Percentiles rank a stretch among this genome's conserved stretches.
Evolutionary conservation across 495 filamentous ascomycete species (phyloP).

Genomic region (Penicillium verhagenii): DNA sequence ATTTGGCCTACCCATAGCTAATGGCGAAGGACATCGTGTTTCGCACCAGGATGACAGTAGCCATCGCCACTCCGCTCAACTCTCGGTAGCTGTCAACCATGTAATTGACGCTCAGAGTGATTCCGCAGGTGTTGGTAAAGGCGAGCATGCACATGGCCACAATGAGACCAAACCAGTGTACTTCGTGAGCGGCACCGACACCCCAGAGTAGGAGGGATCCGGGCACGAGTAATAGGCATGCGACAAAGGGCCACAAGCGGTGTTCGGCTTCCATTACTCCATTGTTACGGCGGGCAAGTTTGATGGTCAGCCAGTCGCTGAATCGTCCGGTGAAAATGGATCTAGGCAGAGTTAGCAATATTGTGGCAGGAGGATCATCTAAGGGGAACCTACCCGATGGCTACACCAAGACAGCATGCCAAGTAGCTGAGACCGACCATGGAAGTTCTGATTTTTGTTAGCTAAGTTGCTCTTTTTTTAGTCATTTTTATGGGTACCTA

Average conservation of each 20-base stretch:
- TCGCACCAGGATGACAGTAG: conserved; percentile 62
- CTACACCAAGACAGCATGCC: conserved; percentile 56
- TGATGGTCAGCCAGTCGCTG: conserved; percentile 59
- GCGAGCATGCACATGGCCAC: conserved; percentile 62
- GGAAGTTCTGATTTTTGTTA: conserved; percentile 39
- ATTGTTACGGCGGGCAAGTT: conserved; percentile 58
- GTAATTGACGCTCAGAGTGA: conserved; percentile 62
- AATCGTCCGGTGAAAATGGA: conserved; percentile 52
- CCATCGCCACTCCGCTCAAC: conserved; percentile 60
- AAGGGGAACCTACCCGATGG: conserved; percentile 37
- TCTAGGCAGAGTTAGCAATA: conserved; percentile 12
- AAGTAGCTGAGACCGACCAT: conserved; percentile 64
- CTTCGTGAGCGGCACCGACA: conserved; percentile 60
- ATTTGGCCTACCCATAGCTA: conserved; percentile 46
- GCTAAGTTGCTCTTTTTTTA: not conserved
- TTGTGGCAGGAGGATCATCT: not conserved
- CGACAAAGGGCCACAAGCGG: conserved; percentile 60
- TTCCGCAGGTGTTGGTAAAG: conserved; percentile 54
- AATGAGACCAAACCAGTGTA: conserved; percentile 63
- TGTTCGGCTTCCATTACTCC: conserved; percentile 63
- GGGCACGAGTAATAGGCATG: conserved; percentile 55
- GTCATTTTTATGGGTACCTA: conserved; percentile 18
- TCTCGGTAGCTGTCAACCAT: conserved; percentile 64
- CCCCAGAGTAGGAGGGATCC: conserved; percentile 63
- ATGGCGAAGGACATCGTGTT: conserved; percentile 67